Conservation (phyloP, 176 grass and related monocot species). For the Rhipidocladum racemiflorum region DNA sequence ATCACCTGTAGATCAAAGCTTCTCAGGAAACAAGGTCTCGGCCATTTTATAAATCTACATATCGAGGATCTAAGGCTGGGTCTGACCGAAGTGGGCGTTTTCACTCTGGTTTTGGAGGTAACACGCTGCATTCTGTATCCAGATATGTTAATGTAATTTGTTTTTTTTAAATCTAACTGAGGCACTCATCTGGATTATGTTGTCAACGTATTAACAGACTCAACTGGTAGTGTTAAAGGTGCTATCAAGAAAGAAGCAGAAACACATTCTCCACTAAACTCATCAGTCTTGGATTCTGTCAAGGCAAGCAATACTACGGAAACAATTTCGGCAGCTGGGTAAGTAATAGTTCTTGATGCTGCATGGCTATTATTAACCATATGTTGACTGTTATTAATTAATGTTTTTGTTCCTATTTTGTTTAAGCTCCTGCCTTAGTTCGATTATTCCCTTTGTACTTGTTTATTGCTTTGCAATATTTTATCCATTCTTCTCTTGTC, state of each 20-base stretch:
- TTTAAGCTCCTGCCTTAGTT: neutral
- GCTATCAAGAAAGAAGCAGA: slow-evolving; percentile 50
- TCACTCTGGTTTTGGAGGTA: slow-evolving; percentile 43
- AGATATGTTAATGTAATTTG: neutral
- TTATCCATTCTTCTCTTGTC: slow-evolving; percentile 5
- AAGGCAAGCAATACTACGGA: slow-evolving; percentile 36
- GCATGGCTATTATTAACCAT: neutral
- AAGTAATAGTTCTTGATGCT: neutral
- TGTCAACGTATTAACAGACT: slow-evolving; percentile 26
- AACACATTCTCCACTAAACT: slow-evolving; percentile 26
- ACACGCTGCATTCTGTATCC: neutral
- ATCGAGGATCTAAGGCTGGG: slow-evolving; percentile 44
- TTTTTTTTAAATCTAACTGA: neutral
- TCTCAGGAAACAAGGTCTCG: slow-evolving; percentile 49
- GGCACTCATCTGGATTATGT: neutral
- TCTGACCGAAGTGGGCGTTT: slow-evolving; percentile 40
- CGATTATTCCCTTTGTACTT: neutral
- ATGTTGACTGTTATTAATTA: neutral
- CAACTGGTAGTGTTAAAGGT: slow-evolving; percentile 34
- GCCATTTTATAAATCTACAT: slow-evolving; percentile 41
- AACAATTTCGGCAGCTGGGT: slow-evolving; percentile 40
- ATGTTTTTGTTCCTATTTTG: neutral
- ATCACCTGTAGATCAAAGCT: slow-evolving; percentile 45
- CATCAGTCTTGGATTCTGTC: slow-evolving; percentile 26
- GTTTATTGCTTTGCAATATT: neutral